A percentile compares a stretch with the other conserved stretches of the same genome.
phyloP scores from a whole-genome alignment of 352 stramenopile genomes.

The Pythium angustatum region DNA sequence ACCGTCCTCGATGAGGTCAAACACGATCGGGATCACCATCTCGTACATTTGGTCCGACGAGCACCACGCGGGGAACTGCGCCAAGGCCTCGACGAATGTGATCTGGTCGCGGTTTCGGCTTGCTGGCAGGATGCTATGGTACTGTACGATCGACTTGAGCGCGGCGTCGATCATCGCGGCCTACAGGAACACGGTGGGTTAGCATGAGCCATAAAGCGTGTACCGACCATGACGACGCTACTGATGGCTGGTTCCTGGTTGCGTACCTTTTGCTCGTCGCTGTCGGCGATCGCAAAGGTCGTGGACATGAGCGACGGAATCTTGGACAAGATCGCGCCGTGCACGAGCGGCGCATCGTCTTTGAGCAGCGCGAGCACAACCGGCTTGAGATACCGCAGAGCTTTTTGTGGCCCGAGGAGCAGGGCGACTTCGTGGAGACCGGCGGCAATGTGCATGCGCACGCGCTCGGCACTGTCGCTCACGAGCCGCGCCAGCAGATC shows the following conservation, averaged over 20 bases:
- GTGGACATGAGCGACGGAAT: conserved; percentile 50
- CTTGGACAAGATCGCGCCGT: conserved; percentile 61
- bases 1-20: conserved; percentile 77
- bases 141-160: conserved; percentile 72
- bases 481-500: conserved; percentile 62
- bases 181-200: too few relatives aligned
- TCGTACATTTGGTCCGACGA: conserved; percentile 69
- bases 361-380: conserved; percentile 58
- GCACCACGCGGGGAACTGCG: conserved; percentile 59
- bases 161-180: conserved; percentile 47
- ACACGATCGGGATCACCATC: conserved; percentile 73
- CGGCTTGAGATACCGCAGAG: conserved; percentile 62
- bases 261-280: conserved; percentile 64
- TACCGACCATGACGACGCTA: too few relatives aligned
- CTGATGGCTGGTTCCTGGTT: too few relatives aligned
- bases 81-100: conserved; percentile 60
- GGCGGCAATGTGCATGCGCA: conserved; percentile 65
- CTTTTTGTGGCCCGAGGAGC: conserved; percentile 62
- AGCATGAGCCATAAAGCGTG: too few relatives aligned
- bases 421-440: conserved; percentile 73
- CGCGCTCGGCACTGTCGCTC: conserved; percentile 19
- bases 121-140: conserved; percentile 62
- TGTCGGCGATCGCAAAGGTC: conserved; percentile 54
- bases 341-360: conserved; percentile 60
- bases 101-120: conserved; percentile 75